Conservation (phyloP, 768 basidiomycete genomes). For the Leucocoprinus leucothites region DNA sequence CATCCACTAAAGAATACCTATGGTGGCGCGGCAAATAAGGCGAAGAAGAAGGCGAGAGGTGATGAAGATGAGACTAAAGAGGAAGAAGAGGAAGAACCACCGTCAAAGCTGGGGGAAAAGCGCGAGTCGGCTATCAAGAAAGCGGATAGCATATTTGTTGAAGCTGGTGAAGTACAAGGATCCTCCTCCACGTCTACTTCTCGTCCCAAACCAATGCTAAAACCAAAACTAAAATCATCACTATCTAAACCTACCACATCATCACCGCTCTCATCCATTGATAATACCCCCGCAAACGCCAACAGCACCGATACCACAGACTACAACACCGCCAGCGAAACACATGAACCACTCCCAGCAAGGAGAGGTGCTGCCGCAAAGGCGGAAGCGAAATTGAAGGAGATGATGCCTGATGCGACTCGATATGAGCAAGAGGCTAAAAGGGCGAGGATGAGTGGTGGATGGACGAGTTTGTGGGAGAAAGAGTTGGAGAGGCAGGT, state of each 20-base stretch:
- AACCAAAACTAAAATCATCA: not conserved
- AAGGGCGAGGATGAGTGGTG: conserved; percentile 31
- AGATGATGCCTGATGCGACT: conserved; percentile 78
- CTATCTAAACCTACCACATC: conserved; percentile 9
- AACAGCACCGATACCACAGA: not conserved
- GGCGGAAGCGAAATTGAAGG: conserved; percentile 51
- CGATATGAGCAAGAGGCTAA: conserved; percentile 65
- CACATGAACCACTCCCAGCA: conserved; percentile 12
- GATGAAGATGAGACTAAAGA: not conserved
- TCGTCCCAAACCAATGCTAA: too few species aligned
- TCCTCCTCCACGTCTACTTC: too few species aligned
- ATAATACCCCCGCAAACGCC: too few species aligned
- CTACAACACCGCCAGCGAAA: not conserved
- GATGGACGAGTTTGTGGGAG: conserved; percentile 17
- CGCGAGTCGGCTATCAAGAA: not conserved
- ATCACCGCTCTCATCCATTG: not conserved
- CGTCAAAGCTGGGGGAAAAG: not conserved
- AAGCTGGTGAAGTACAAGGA: conserved; percentile 23
- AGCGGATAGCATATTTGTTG: conserved; percentile 26
- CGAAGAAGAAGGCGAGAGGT: not conserved
- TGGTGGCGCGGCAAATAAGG: not conserved
- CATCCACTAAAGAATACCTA: not conserved
- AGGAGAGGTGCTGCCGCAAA: conserved; percentile 42
- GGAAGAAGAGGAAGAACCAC: not conserved
- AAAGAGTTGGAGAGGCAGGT: conserved; percentile 14